Base-by-base conservation (phyloP, 1,139 yeast genomes). In the Saccharomyces pastorianus region DNA sequence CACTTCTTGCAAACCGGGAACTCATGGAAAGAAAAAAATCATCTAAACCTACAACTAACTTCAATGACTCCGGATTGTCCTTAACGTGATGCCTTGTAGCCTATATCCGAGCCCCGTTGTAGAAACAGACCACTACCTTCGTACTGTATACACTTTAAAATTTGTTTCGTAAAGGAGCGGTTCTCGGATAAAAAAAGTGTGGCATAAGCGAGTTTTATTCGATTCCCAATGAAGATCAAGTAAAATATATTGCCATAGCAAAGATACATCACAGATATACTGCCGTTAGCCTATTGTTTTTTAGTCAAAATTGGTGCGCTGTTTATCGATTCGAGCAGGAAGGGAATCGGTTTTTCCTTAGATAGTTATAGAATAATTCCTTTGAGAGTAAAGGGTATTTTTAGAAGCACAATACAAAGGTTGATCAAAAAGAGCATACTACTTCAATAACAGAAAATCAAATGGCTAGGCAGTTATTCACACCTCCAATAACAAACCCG, bases 401-500 rank as follows among this genome's bases (percentile, higher is more conserved):
- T 32, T 32, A 32, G 38, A 32, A 32, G 38, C 17, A 13, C 4
- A 31, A 13, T 31, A n/a, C 17, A 32, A 32, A 32, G 14, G 38
- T 32, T 32, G 38, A 32, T 32, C 3, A 32, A 32, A 13, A 13
- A 13, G 38, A 32, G 38, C 38, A 6, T 13, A 32, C 38, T 32
- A 20, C 38, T 32, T 32, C 14, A 32, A 32, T 11, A 32, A 32
- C 2, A 32, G 38, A 20, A 32, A 32, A 0, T 1, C 14, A 32
- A 32, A 32, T 32, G 38, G 38, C 38, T 32, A 63, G 53, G 46
- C 58, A 59, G 52, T 61, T 67, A 31, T 61, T 58, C 53, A 67
- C 70, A 3, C 69, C 70, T 23, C 70, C 70, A 1, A 65, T 65
- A 17, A 59, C 60, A 14, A 63, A 62, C 29, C 49, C 63, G 2